Evolutionary conservation across 2,329 filamentous ascomycete species (phyloP).

Genomic region (Aureobasidium vineae): DNA sequence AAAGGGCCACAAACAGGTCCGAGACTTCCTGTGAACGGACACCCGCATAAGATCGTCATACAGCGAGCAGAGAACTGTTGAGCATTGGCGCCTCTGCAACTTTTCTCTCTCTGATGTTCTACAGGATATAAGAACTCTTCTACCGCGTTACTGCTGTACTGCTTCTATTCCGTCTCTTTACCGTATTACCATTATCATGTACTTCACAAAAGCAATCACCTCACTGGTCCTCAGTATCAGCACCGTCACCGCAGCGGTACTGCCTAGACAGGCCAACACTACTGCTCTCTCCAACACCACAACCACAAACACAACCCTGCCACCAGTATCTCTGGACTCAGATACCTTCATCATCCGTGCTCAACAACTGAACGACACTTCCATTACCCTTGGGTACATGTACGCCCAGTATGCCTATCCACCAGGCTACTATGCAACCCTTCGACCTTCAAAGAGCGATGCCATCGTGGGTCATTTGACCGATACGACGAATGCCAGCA

Average conservation of each 20-base stretch:
- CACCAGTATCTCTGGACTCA: slow-evolving; percentile 1
- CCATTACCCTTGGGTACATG: slow-evolving; percentile 28
- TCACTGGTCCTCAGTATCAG: not conserved
- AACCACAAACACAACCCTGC: slow-evolving; percentile 14
- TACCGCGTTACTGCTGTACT: not conserved
- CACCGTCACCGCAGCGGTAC: not conserved
- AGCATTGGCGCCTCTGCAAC: not conserved
- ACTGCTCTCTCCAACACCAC: slow-evolving; percentile 8
- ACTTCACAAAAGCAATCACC: slow-evolving; percentile 8
- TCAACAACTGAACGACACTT: slow-evolving; percentile 24
- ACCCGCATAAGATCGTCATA: slow-evolving; percentile 17
- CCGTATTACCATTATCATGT: not conserved
- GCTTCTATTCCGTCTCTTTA: not conserved
- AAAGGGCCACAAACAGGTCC: slow-evolving; percentile 1
- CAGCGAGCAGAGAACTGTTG: slow-evolving; percentile 11
- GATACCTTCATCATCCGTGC: slow-evolving; percentile 29
- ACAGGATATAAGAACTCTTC: not conserved
- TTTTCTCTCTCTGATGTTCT: not conserved
- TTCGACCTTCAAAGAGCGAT: slow-evolving; percentile 19
- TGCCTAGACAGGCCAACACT: not conserved
- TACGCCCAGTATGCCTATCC: slow-evolving; percentile 28
- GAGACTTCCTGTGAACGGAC: slow-evolving; percentile 12
- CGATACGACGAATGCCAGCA: slow-evolving; percentile 26
- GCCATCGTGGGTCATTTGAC: slow-evolving; percentile 28
- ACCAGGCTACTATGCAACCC: slow-evolving; percentile 28